These are phyloP conservation scores for Spergularia marina DNA, from an alignment of 148 eudicot genomes.

Conservation along the genomic window DNA sequence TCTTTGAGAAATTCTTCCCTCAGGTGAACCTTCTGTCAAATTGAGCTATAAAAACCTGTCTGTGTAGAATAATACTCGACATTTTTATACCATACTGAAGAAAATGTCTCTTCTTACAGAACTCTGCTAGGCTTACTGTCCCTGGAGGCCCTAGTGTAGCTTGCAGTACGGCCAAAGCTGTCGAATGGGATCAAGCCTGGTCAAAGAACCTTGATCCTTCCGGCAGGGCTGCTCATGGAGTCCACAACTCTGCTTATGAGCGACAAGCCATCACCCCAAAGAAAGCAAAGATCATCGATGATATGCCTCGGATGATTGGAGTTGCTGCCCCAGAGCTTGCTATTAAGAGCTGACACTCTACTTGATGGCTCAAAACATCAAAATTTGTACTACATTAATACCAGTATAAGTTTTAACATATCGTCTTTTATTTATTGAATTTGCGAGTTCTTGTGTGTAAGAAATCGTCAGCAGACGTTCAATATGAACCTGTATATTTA, in stretches of 20 bases:
- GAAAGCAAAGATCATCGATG: constrained; percentile 15
- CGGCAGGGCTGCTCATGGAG: constrained; percentile 84
- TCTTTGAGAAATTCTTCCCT: constrained; percentile 83
- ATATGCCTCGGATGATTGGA: constrained; percentile 28
- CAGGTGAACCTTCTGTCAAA: constrained; percentile 43
- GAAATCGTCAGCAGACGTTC: neutral
- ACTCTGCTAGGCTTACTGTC: constrained; percentile 67
- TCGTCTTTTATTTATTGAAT: neutral
- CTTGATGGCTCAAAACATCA: neutral
- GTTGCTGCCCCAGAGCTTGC: constrained; percentile 22
- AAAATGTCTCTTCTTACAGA: constrained; percentile 38
- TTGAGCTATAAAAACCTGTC: neutral
- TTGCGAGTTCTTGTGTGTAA: no score
- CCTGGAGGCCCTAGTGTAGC: constrained; percentile 91
- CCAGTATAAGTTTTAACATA: neutral
- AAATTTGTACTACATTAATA: no score
- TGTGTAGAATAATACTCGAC: neutral
- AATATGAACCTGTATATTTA: neutral
- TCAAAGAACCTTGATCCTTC: constrained; percentile 87
- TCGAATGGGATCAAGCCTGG: constrained; percentile 88
- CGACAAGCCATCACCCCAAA: constrained; percentile 10
- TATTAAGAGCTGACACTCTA: constrained; percentile 13
- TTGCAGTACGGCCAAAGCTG: constrained; percentile 83
- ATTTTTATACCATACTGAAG: neutral
- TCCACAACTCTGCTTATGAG: constrained; percentile 52